Percentiles rank a stretch among this genome's conserved stretches.
Conservation (phyloP, 495 filamentous ascomycete genomes). For the Glonium stellatum region DNA sequence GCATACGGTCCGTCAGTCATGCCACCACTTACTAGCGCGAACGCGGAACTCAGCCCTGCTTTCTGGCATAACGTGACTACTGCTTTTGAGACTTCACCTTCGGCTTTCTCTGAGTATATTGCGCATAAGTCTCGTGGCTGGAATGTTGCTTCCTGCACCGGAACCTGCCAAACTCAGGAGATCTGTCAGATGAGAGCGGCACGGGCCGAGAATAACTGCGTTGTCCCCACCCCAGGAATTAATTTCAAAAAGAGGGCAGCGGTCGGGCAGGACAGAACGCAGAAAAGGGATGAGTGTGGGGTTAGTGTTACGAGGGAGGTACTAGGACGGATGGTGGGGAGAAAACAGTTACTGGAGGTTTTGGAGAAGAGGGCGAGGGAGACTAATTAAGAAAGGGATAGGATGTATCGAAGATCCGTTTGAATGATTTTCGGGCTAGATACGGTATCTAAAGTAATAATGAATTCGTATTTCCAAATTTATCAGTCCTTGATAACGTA, state of each 20-base stretch:
- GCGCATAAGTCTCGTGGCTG: conserved; percentile 37
- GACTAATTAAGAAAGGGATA: background rate
- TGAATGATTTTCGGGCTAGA: too few relatives aligned
- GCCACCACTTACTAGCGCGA: conserved; percentile 30
- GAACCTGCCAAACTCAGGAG: conserved; percentile 35
- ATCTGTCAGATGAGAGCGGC: conserved; percentile 42
- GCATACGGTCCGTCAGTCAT: conserved; percentile 43
- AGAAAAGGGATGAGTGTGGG: background rate
- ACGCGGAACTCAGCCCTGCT: conserved; percentile 44
- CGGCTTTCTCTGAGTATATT: conserved; percentile 39
- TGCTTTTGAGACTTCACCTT: conserved; percentile 35
- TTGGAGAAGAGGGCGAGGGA: background rate
- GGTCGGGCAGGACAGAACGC: background rate
- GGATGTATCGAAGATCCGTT: too few relatives aligned
- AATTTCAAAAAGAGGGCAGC: background rate
- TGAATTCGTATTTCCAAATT: too few relatives aligned
- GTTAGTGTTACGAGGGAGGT: background rate
- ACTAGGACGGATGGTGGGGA: background rate
- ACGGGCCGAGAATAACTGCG: conserved; percentile 9
- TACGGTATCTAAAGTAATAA: too few relatives aligned
- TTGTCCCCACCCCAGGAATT: background rate
- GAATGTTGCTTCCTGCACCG: conserved; percentile 33
- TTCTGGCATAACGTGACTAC: conserved; percentile 56
- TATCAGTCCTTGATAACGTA: too few relatives aligned
- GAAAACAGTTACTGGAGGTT: background rate